phyloP scores from a whole-genome alignment of 2,329 filamentous ascomycete genomes.

The Akanthomyces dipterigenus region DNA sequence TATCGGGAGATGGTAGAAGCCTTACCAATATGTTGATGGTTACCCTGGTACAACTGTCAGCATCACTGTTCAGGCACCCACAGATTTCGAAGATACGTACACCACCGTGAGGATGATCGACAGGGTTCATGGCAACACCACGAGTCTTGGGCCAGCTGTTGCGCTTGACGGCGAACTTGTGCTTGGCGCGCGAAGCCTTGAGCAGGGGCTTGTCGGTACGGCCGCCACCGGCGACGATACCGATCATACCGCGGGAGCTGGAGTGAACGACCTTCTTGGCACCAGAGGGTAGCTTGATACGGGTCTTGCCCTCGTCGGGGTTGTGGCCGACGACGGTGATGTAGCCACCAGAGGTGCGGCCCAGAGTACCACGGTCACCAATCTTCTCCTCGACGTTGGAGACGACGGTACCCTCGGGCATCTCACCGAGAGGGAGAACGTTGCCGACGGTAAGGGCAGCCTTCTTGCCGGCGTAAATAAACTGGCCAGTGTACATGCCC shows the following conservation, averaged over 20 bases:
- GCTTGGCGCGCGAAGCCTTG: constrained; percentile 99
- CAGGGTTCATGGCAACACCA: constrained; percentile 99
- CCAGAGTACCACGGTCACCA: constrained; percentile 92
- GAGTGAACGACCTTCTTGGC: constrained; percentile 98
- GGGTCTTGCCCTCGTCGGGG: constrained; percentile 98
- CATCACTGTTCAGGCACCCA: constrained; percentile 15
- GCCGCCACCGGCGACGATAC: constrained; percentile 98
- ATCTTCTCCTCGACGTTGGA: constrained; percentile 99
- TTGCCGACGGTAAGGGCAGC: constrained; percentile 95
- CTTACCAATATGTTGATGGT: constrained; percentile 99
- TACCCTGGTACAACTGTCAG: constrained; percentile 62
- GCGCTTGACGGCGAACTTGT: constrained; percentile 99
- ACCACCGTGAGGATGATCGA: constrained; percentile 98
- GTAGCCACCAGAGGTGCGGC: constrained; percentile 98
- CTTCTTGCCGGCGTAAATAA: constrained; percentile 99
- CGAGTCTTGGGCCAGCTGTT: constrained; percentile 99
- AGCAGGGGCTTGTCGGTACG: constrained; percentile 99
- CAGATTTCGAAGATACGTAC: constrained; percentile 37
- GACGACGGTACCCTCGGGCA: constrained; percentile 98
- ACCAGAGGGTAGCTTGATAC: constrained; percentile 97
- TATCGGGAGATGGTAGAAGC: constrained; percentile 98
- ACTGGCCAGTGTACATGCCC: constrained; percentile 99
- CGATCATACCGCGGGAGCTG: constrained; percentile 93
- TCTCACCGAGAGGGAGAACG: constrained; percentile 85
- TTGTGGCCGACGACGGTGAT: constrained; percentile 97